Base-by-base conservation (phyloP, 495 filamentous ascomycete species). In the Lepraria neglecta region DNA sequence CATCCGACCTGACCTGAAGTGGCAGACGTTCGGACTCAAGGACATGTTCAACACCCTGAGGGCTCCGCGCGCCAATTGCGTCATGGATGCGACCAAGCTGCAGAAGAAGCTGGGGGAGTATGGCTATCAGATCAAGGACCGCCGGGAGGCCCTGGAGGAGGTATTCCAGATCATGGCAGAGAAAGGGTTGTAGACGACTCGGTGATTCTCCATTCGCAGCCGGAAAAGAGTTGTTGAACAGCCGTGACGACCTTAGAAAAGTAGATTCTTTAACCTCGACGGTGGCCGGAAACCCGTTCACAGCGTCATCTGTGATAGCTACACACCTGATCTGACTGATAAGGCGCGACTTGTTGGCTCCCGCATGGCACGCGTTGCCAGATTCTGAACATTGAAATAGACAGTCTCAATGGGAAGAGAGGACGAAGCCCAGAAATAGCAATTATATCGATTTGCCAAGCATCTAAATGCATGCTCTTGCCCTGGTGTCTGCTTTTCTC, bases 41-140 rank as follows among this genome's bases (percentile, higher is more conserved):
- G 42, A 44, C 42, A 44, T 44, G 42, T 44, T 44, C 42, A 17
- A 44, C 42, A 44, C 42, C 42, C 17, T 44, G 42, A 44, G 17
- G 42, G 42, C 42, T 44, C 42, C 42, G 42, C 42, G 42, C 42
- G 42, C 42, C 42, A 44, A 44, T 44, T 44, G 42, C 42, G 42
- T 44, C 42, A 44, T 44, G 42, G 42, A 44, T 44, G 42, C 42
- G 42, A 44, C 42, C 9, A 44, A 44, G 17, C 42, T 44, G 42
- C 42, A 44, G 42, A 44, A 44, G 42, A 44, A 44, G 42, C 42
- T 44, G 42, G 42, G 42, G 42, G 42, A 44, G 42, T 44, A 44
- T 44, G 42, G 42, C 42, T 44, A 44, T 44, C 9, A 44, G 17
- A 44, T 44, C 42, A 44, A 44, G 42, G 17, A 44, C 42, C 42